phyloP scores from a whole-genome alignment of 148 eudicot species.

The Vaccinium vitisidaea region DNA sequence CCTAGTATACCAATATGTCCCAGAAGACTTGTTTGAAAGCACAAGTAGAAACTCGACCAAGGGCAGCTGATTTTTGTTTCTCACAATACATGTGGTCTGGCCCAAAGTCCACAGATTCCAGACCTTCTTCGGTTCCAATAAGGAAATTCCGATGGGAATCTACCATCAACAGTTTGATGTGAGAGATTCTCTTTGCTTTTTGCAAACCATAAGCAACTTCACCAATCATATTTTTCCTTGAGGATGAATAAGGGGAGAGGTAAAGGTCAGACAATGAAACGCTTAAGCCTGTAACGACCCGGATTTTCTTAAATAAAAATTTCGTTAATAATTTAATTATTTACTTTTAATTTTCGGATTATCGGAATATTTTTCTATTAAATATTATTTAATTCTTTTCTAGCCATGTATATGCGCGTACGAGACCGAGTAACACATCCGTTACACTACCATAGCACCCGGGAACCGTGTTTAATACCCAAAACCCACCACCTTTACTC shows the following conservation, averaged over 20 bases:
- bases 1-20: constrained; percentile 57
- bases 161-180: constrained; percentile 58
- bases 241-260: constrained; percentile 54
- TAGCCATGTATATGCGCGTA: no score
- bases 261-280: constrained; percentile 83
- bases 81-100: constrained; percentile 39
- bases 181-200: constrained; percentile 64
- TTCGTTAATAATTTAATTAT: no score
- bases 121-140: constrained; percentile 36
- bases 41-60: constrained; percentile 57
- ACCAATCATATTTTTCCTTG: constrained; percentile 62
- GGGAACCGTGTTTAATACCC: no score
- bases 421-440: no score
- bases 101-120: constrained; percentile 29
- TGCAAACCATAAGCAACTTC: constrained; percentile 67
- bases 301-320: no score
- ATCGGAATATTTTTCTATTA: no score
- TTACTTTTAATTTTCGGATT: no score
- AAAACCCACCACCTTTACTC: no score
- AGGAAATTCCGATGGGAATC: constrained; percentile 49
- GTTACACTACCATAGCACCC: no score
- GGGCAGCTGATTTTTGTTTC: constrained; percentile 69
- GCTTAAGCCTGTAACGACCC: no score
- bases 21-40: constrained; percentile 67
- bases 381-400: no score